Percentiles rank a stretch among this genome's conserved stretches.
Conservation (phyloP, 208 protist genomes). For the Leishmania mexicana region DNA sequence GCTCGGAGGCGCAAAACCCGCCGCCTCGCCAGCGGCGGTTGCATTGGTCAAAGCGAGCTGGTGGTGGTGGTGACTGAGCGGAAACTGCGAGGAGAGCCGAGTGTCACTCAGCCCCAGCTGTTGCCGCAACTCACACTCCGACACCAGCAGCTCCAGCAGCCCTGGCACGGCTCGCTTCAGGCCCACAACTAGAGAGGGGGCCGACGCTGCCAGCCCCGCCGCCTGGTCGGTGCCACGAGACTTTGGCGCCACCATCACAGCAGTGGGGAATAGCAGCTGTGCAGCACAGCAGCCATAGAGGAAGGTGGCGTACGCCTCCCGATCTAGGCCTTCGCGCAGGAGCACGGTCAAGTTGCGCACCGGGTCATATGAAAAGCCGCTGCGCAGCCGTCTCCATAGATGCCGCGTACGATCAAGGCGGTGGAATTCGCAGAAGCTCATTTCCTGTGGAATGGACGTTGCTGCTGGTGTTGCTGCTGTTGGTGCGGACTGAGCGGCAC, state of each 20-base stretch:
- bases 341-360: conserved; percentile 49
- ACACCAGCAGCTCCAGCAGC: conserved; percentile 46
- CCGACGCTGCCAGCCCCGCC: neutral
- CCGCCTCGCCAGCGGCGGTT: neutral
- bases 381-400: conserved; percentile 37
- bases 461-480: neutral
- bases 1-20: neutral
- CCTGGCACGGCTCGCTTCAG: conserved; percentile 37
- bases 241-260: neutral
- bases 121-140: conserved; percentile 31
- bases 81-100: conserved; percentile 27
- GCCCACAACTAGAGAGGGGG: conserved; percentile 9
- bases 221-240: neutral
- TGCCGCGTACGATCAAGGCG: conserved; percentile 17
- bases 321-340: conserved; percentile 56
- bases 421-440: conserved; percentile 23
- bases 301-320: conserved; percentile 69
- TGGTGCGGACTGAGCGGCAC: neutral
- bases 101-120: conserved; percentile 30
- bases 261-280: conserved; percentile 34
- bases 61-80: conserved; percentile 3
- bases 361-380: conserved; percentile 47
- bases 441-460: conserved; percentile 8
- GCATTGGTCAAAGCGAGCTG: neutral
- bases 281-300: conserved; percentile 58